Conservation (phyloP, 345 rosid genomes). For the Salix brachista region DNA sequence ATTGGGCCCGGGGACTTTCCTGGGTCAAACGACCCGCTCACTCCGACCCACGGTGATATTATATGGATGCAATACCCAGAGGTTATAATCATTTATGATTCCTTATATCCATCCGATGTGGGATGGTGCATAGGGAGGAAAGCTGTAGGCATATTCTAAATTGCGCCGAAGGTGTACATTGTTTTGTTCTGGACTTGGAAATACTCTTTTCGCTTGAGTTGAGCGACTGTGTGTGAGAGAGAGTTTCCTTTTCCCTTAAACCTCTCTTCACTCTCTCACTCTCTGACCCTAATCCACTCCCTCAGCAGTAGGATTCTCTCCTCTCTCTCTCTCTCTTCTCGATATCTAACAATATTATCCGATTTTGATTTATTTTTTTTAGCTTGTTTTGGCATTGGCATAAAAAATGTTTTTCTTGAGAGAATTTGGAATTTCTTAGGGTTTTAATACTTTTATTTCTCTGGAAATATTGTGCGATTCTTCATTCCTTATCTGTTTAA, state of each 20-base stretch:
- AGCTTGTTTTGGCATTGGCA: background rate
- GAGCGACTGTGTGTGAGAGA: no score
- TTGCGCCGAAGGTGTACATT: no score
- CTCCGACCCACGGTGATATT: background rate
- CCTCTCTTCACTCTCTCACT: background rate
- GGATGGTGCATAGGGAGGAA: background rate
- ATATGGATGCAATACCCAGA: fast-evolving
- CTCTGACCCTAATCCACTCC: background rate
- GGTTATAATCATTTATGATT: no score
- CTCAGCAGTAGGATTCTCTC: background rate
- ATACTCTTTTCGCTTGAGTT: no score
- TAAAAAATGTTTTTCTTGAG: background rate
- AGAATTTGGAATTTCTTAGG: background rate
- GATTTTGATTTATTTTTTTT: no score
- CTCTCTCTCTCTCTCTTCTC: background rate
- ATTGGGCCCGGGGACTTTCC: background rate
- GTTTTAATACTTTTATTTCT: background rate
- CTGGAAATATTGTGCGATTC: background rate
- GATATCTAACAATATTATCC: background rate
- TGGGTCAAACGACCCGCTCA: background rate
- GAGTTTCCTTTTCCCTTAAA: background rate
- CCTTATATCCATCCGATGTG: background rate
- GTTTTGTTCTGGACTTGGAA: no score
- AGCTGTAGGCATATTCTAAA: no score
- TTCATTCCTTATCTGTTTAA: background rate